These are phyloP conservation scores for Eimeria acervulina DNA, from an alignment of 169 alveolate species.

Conservation along the genomic window DNA sequence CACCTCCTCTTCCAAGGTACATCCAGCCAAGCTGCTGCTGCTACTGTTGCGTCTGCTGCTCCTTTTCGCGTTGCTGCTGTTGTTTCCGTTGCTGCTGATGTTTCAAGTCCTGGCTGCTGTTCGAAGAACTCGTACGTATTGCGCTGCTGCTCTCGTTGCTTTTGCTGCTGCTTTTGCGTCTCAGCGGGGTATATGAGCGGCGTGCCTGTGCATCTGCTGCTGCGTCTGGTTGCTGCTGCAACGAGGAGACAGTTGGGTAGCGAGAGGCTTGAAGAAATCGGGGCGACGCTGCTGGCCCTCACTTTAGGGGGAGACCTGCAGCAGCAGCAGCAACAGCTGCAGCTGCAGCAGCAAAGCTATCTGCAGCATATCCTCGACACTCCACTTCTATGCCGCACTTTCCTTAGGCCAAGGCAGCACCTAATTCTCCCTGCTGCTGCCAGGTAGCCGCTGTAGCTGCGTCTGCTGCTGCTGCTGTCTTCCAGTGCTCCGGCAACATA, in stretches of 20 bases:
- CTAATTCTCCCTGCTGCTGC: constrained; percentile 73
- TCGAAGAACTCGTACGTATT: not conserved
- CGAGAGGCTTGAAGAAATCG: constrained; percentile 57
- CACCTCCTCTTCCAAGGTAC: constrained; percentile 13
- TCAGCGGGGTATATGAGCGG: constrained; percentile 57
- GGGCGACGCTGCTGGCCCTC: constrained; percentile 45
- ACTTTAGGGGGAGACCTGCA: constrained; percentile 28
- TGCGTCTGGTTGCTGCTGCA: constrained; percentile 57
- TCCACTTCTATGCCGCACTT: constrained; percentile 46
- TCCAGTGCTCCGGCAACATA: not conserved
- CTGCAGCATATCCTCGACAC: constrained; percentile 45
- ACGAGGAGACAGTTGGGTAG: constrained; percentile 1
- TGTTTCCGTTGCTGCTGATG: constrained; percentile 19
- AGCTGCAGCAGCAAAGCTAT: constrained; percentile 33
- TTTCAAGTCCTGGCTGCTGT: not conserved
- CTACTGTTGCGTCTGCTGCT: constrained; percentile 52
- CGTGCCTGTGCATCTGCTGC: constrained; percentile 48
- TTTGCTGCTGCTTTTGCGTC: not conserved
- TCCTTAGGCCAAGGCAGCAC: constrained; percentile 36
- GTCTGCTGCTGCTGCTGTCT: not conserved
- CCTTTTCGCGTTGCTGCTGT: not conserved
- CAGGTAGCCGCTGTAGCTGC: constrained; percentile 37
- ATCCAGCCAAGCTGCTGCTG: not conserved
- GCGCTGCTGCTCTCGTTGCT: not conserved
- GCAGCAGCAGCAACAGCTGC: constrained; percentile 65